Evolutionary conservation across 495 filamentous ascomycete species (phyloP).

Genomic region (Usnea hakonensis): DNA sequence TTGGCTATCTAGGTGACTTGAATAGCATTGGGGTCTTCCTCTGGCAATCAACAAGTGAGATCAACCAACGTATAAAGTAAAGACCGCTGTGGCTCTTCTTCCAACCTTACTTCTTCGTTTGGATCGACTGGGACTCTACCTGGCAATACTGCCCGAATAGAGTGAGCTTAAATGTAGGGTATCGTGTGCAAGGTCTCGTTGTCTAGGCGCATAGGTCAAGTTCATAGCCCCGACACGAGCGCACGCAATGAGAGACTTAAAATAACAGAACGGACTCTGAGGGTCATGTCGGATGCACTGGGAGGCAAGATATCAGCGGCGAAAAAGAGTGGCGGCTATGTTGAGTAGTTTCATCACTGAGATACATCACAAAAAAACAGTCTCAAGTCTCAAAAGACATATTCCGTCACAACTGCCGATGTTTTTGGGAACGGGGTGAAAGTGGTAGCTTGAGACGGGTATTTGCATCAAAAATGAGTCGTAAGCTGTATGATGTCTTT

Average conservation of each 20-base stretch:
- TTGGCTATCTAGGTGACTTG: conserved; percentile 5
- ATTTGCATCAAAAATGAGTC: no score
- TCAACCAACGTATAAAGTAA: conserved; percentile 8
- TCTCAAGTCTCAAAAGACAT: no score
- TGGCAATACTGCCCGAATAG: neutral
- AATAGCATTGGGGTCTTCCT: conserved; percentile 17
- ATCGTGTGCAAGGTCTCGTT: neutral
- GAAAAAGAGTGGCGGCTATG: neutral
- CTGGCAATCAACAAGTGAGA: conserved; percentile 10
- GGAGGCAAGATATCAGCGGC: neutral
- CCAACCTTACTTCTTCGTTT: neutral
- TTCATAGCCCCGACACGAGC: neutral
- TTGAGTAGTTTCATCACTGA: no score
- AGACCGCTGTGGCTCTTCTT: no score
- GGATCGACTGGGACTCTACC: neutral
- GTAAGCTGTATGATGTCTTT: no score
- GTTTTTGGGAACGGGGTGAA: no score
- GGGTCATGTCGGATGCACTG: neutral
- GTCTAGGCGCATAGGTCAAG: neutral
- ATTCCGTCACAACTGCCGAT: no score
- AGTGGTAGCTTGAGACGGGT: no score
- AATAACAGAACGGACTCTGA: neutral
- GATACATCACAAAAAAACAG: no score
- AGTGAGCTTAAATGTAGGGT: neutral
- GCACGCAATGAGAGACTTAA: neutral